phyloP scores from a whole-genome alignment of 192 early-diverging fungal genomes.

The Coemansia brasiliensis region DNA sequence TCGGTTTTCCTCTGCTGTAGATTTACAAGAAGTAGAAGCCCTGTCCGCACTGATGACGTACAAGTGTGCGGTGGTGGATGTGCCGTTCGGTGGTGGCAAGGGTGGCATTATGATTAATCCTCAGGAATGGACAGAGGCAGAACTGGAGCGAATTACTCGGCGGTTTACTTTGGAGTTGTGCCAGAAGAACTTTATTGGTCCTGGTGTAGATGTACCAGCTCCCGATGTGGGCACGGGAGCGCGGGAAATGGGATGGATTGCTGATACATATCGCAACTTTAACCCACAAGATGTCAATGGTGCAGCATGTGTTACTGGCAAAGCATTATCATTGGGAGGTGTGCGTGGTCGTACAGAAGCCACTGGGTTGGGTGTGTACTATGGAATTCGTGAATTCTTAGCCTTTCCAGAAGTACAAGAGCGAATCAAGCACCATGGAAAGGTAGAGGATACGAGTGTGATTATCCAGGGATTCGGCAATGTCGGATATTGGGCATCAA shows the following conservation, averaged over 20 bases:
- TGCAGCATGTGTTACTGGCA: conserved; percentile 82
- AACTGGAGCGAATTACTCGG: conserved; percentile 80
- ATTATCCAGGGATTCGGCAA: conserved; percentile 86
- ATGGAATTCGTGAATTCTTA: conserved; percentile 78
- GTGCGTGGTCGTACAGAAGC: conserved; percentile 82
- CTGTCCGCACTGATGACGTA: conserved; percentile 83
- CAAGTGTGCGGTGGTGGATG: conserved; percentile 85
- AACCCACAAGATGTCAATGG: conserved; percentile 76
- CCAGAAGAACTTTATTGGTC: conserved; percentile 85
- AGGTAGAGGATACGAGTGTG: conserved; percentile 62
- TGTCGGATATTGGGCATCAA: conserved; percentile 80
- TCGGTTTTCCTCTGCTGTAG: conserved; percentile 75
- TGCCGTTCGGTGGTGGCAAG: conserved; percentile 80
- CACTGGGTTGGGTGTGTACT: conserved; percentile 81
- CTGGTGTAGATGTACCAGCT: conserved; percentile 79
- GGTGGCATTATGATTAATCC: conserved; percentile 83
- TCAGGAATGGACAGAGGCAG: conserved; percentile 67
- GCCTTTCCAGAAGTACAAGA: conserved; percentile 77
- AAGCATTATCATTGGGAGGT: conserved; percentile 75
- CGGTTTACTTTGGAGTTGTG: conserved; percentile 80
- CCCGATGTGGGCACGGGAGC: conserved; percentile 80
- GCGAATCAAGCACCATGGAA: conserved; percentile 60
- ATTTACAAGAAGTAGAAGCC: conserved; percentile 80
- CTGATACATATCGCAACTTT: conserved; percentile 84
- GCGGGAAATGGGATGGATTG: conserved; percentile 85